Conservation (phyloP, 2,329 filamentous ascomycete species). For the Aspergillus unguis region DNA sequence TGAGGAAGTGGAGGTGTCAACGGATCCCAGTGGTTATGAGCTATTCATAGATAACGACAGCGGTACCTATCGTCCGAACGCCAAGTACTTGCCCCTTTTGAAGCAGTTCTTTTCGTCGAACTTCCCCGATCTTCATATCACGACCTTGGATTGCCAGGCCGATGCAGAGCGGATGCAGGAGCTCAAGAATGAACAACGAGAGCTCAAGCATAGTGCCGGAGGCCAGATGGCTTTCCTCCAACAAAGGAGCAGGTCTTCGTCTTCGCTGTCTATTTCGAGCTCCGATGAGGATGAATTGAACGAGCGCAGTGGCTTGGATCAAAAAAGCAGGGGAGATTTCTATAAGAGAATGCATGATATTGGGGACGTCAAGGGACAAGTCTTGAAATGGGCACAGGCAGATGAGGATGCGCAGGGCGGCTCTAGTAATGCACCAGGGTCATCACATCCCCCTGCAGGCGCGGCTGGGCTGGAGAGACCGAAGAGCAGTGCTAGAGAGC, state of each 20-base stretch:
- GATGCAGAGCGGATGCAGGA: conserved; percentile 69
- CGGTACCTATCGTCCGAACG: conserved; percentile 87
- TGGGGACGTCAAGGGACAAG: conserved; percentile 37
- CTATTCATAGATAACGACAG: conserved; percentile 93
- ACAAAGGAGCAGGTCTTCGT: conserved; percentile 37
- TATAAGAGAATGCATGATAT: conserved; percentile 32
- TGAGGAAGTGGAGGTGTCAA: conserved; percentile 47
- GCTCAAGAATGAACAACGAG: conserved; percentile 73
- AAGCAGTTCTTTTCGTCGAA: conserved; percentile 67
- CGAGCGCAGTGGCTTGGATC: conserved; percentile 27
- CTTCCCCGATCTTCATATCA: conserved; percentile 72
- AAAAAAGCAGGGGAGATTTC: conserved; percentile 28
- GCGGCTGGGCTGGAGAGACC: neutral
- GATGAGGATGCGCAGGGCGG: conserved; percentile 19
- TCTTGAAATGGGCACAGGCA: conserved; percentile 35
- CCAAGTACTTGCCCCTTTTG: conserved; percentile 67
- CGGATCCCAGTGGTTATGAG: conserved; percentile 65
- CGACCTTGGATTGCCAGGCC: conserved; percentile 67
- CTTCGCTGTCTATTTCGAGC: conserved; percentile 51
- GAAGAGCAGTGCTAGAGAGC: neutral
- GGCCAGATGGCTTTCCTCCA: conserved; percentile 55
- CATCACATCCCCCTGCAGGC: neutral
- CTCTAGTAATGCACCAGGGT: neutral
- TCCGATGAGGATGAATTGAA: conserved; percentile 60
- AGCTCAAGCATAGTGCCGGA: conserved; percentile 65